Conservation (phyloP, 2,329 filamentous ascomycete genomes). For the Tolypocladium cylindrosporum region DNA sequence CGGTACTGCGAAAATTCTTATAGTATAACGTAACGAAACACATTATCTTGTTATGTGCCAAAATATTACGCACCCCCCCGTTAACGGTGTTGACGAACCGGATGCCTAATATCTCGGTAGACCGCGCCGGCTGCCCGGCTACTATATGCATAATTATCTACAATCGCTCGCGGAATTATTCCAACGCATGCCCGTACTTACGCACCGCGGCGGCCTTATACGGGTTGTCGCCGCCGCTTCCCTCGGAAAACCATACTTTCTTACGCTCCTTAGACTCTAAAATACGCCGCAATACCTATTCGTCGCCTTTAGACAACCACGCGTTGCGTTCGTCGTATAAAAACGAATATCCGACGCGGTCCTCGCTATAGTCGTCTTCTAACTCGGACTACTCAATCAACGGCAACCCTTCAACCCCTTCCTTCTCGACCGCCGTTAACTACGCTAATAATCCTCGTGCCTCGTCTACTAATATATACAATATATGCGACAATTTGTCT, state of each 20-base stretch:
- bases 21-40: constrained; percentile 12
- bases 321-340: constrained; percentile 2
- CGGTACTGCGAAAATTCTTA: constrained; percentile 11
- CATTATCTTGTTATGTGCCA: constrained; percentile 3
- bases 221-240: too few species aligned
- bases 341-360: constrained; percentile 1
- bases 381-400: constrained; percentile 1
- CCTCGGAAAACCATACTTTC: not conserved
- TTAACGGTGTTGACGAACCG: constrained; percentile 5
- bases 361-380: constrained; percentile 3
- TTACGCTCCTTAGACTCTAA: not conserved
- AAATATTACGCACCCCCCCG: constrained; percentile 5
- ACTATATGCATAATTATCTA: too few species aligned
- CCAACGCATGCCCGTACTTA: too few species aligned
- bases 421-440: not conserved
- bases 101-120: constrained; percentile 2
- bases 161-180: too few species aligned
- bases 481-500: not conserved
- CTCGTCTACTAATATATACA: not conserved
- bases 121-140: not conserved
- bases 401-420: not conserved
- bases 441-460: not conserved
- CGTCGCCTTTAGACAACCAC: not conserved
- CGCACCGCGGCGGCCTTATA: too few species aligned
- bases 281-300: not conserved